Conservation (phyloP, 352 stramenopile species). For the Globisporangium takayamanum region DNA sequence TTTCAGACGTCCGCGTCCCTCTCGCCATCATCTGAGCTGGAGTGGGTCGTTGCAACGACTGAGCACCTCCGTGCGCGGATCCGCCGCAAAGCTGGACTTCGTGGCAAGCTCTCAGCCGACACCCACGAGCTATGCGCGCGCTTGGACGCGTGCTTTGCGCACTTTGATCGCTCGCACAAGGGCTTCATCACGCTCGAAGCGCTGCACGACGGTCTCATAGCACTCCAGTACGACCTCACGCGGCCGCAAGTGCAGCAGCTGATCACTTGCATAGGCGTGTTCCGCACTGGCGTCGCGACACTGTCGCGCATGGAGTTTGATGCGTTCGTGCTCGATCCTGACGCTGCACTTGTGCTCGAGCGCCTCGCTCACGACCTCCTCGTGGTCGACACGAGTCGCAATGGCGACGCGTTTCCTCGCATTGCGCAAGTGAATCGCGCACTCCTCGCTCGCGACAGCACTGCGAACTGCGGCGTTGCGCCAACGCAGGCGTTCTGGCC, state of each 20-base stretch:
- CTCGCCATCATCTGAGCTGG: slow-evolving; percentile 3
- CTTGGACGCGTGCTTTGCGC: slow-evolving; percentile 48
- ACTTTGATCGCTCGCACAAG: slow-evolving; percentile 55
- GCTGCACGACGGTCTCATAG: slow-evolving; percentile 29
- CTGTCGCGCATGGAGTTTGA: slow-evolving; percentile 78
- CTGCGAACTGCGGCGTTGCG: slow-evolving; percentile 21
- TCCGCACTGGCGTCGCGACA: slow-evolving; percentile 25
- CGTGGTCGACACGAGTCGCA: slow-evolving; percentile 10
- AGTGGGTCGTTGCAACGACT: slow-evolving; percentile 20
- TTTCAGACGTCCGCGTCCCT: background rate
- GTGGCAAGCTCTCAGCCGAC: slow-evolving; percentile 23
- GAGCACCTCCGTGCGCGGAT: slow-evolving; percentile 44
- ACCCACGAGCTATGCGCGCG: slow-evolving; percentile 19
- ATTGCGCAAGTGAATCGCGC: slow-evolving; percentile 45
- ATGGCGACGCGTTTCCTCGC: slow-evolving; percentile 21
- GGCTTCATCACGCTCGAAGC: slow-evolving; percentile 38
- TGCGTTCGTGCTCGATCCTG: slow-evolving; percentile 62
- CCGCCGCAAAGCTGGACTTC: slow-evolving; percentile 25
- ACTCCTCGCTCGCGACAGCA: slow-evolving; percentile 31
- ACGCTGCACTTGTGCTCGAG: slow-evolving; percentile 23
- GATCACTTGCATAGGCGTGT: slow-evolving; percentile 33
- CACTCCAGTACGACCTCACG: slow-evolving; percentile 36
- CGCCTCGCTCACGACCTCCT: slow-evolving; percentile 31
- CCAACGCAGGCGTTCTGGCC: slow-evolving; percentile 21
- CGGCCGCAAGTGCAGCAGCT: slow-evolving; percentile 30